Conservation (phyloP, 2,329 filamentous ascomycete species). For the Thyridium curvatum region DNA sequence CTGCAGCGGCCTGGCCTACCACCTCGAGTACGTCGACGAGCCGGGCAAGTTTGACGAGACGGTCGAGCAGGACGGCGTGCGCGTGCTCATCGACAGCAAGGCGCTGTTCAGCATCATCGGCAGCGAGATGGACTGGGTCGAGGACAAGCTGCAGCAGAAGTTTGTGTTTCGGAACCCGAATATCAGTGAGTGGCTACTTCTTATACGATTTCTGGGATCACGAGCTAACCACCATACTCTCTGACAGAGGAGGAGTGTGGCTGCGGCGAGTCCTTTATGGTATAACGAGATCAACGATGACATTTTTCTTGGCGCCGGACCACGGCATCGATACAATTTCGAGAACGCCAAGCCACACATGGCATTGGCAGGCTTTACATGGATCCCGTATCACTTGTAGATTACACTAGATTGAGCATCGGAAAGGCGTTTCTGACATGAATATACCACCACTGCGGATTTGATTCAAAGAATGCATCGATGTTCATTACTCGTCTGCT, state of each 20-base stretch:
- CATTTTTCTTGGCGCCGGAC: not conserved
- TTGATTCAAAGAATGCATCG: no score
- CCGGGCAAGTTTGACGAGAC: conserved; percentile 82
- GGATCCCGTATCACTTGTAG: no score
- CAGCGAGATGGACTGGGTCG: conserved; percentile 98
- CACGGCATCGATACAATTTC: no score
- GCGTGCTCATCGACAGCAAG: conserved; percentile 94
- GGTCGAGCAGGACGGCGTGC: conserved; percentile 93
- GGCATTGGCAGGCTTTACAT: no score
- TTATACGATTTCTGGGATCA: not conserved
- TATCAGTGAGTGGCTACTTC: conserved; percentile 69
- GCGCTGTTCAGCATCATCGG: conserved; percentile 97
- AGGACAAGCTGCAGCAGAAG: conserved; percentile 86
- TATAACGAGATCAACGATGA: conserved; percentile 31
- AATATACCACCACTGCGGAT: no score
- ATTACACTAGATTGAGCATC: no score
- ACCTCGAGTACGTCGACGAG: conserved; percentile 93
- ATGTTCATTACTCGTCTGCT: no score
- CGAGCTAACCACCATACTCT: conserved; percentile 20
- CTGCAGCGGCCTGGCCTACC: conserved; percentile 88
- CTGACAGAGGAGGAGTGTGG: conserved; percentile 86
- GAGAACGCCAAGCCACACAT: no score
- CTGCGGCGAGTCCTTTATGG: conserved; percentile 95
- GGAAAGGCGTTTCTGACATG: no score
- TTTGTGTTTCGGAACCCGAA: conserved; percentile 98